Evolutionary conservation across 495 filamentous ascomycete species (phyloP), one percentile per base, ranked within the genome.

Genomic region (Bathelium albidoporum): DNA sequence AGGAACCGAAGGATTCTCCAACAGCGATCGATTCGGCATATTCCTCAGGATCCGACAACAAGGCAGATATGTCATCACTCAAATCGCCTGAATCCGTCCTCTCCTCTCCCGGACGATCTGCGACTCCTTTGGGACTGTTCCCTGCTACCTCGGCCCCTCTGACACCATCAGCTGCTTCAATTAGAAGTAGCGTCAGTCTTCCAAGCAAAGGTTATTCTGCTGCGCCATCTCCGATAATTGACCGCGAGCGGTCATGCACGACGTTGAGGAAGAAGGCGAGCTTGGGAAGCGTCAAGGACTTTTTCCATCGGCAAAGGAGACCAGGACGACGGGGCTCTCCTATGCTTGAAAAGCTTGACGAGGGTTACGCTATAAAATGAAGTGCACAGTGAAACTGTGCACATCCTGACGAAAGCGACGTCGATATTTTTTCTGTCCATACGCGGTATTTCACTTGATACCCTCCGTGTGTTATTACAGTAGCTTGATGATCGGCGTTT

Each of bases 51-150:
- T 55, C 49, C 22, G 49, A 55, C 24, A 55, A 55, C 16, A 55
- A 29, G 29, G 29, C 9, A 20, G 49, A 55, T 24, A 10, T 28
- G 11, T 26, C 22, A 20, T 16, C 49, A 9, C 12, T 55, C 9
- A 55, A 28, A 29, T 55, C 49, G 16, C 49, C 49, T 29, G 49
- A 55, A 29, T 55, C 49, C 20, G 20, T 55, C 29, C 24, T 28
- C 9, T 55, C 49, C 9, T 55, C 49, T 55, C 49, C 49, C 11
- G 16, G 58, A 24, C 63, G 58, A 20, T 58, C 63, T 3, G 32
- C 63, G 11, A 59, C 63, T 31, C 58, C 52, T 12, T 58, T 64
- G 4, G 59, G 32, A 28, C 52, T 63, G 11, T 63, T 63, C 32
- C 62, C 62, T n/a, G 20, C 26, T 18, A 49, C 62, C 32, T 52